phyloP scores from a whole-genome alignment of 345 rosid species.

The Turnera subulata region DNA sequence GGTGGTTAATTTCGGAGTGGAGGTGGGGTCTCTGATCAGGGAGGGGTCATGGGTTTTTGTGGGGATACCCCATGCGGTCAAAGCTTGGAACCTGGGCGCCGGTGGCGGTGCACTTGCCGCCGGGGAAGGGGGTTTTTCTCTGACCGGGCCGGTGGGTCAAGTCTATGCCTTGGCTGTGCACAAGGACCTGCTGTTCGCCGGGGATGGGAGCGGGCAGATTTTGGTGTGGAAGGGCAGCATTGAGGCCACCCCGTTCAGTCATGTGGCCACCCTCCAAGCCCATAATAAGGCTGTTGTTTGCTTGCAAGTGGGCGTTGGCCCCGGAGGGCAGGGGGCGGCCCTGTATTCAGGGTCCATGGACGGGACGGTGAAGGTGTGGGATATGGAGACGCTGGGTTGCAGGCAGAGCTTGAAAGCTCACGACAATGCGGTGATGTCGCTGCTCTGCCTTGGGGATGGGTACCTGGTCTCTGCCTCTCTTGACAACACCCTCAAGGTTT shows the following conservation, averaged over 20 bases:
- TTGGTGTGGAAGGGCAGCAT: too few relatives aligned
- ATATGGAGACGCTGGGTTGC: neutral
- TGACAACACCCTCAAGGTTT: neutral
- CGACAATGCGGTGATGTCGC: neutral
- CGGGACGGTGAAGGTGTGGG: neutral
- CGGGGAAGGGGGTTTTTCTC: neutral
- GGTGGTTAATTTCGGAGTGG: too few relatives aligned
- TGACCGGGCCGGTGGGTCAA: neutral
- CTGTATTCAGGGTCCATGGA: neutral
- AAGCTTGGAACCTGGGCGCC: too few relatives aligned
- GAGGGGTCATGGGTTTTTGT: too few relatives aligned
- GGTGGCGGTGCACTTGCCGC: too few relatives aligned
- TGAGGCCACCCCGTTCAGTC: neutral
- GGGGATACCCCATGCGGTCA: neutral
- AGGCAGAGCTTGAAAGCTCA: neutral
- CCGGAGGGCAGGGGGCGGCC: too few relatives aligned
- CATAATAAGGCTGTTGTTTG: neutral
- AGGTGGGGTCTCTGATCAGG: too few relatives aligned
- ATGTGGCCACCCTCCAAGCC: neutral
- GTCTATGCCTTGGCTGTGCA: conserved; percentile 9
- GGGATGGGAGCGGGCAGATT: neutral
- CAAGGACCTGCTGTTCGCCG: conserved; percentile 5
- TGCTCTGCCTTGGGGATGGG: neutral
- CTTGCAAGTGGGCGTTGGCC: neutral
- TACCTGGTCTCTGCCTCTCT: neutral